These are phyloP conservation scores for Fusarium chuoi DNA, from an alignment of 2,329 filamentous ascomycete species.

Conservation along the genomic window DNA sequence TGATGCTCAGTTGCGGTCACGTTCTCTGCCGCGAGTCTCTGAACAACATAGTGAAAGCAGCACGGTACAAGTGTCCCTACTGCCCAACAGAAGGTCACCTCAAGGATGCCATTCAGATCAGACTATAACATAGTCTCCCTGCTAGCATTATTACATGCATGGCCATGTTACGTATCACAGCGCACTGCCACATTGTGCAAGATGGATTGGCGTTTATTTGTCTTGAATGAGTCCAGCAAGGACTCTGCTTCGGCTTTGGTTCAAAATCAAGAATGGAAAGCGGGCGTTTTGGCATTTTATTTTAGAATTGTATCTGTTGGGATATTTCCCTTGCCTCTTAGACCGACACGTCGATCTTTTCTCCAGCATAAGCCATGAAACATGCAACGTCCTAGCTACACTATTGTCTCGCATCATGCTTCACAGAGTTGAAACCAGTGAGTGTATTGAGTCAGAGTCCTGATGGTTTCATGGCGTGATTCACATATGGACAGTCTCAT, in stretches of 20 bases:
- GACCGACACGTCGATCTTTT: conserved; percentile 7
- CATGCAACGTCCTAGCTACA: conserved; percentile 8
- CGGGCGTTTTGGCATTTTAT: conserved; percentile 35
- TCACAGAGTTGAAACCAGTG: conserved; percentile 27
- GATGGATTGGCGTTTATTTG: conserved; percentile 20
- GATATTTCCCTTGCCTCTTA: conserved; percentile 9
- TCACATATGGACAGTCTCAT: neutral
- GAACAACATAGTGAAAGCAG: conserved; percentile 80
- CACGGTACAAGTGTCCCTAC: conserved; percentile 93
- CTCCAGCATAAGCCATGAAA: conserved; percentile 20
- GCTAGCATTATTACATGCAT: neutral
- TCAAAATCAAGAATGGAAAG: conserved; percentile 22
- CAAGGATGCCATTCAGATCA: conserved; percentile 79
- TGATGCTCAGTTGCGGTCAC: conserved; percentile 97
- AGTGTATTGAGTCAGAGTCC: neutral
- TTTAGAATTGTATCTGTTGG: conserved; percentile 21
- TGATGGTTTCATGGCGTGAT: conserved; percentile 22
- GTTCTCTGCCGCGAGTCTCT: conserved; percentile 89
- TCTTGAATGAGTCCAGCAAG: neutral
- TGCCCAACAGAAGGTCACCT: conserved; percentile 86
- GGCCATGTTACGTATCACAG: neutral
- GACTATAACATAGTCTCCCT: conserved; percentile 58
- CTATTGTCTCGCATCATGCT: conserved; percentile 5
- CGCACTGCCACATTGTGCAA: neutral
- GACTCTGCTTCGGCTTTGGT: conserved; percentile 2